phyloP scores from a whole-genome alignment of 2,329 filamentous ascomycete genomes.

The Neopestalotiopsis clavispora region DNA sequence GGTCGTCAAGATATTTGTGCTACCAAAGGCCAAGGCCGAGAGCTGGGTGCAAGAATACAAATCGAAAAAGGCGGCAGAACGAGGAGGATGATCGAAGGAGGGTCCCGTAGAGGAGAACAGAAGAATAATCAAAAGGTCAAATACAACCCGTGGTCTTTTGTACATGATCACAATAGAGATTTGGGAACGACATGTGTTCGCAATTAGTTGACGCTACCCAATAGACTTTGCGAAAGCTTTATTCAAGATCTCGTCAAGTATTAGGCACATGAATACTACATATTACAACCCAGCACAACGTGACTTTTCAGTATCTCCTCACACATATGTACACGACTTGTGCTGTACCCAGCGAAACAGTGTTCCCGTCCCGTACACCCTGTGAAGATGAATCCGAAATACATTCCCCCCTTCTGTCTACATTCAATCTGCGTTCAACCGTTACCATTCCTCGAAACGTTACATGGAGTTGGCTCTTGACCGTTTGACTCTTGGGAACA shows the following conservation, averaged over 20 bases:
- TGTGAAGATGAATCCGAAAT: background rate
- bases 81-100: constrained; percentile 27
- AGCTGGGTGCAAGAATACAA: constrained; percentile 89
- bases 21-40: constrained; percentile 72
- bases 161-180: too few species aligned
- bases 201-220: background rate
- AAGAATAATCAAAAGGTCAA: constrained; percentile 17
- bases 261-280: background rate
- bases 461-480: constrained; percentile 46
- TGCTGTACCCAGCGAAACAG: background rate
- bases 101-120: constrained; percentile 15
- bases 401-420: background rate
- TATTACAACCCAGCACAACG: background rate
- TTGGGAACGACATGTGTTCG: too few species aligned
- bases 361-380: background rate
- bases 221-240: background rate
- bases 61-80: constrained; percentile 65
- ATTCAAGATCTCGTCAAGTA: background rate
- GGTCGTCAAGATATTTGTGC: constrained; percentile 79
- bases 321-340: background rate
- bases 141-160: too few species aligned
- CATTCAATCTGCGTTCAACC: background rate
- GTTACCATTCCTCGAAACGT: background rate
- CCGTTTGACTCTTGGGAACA: constrained; percentile 43
- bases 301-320: background rate